Percentiles rank a stretch among this genome's conserved stretches.
phyloP scores from a whole-genome alignment of 495 filamentous ascomycete species.

The Filosporella fistucella region DNA sequence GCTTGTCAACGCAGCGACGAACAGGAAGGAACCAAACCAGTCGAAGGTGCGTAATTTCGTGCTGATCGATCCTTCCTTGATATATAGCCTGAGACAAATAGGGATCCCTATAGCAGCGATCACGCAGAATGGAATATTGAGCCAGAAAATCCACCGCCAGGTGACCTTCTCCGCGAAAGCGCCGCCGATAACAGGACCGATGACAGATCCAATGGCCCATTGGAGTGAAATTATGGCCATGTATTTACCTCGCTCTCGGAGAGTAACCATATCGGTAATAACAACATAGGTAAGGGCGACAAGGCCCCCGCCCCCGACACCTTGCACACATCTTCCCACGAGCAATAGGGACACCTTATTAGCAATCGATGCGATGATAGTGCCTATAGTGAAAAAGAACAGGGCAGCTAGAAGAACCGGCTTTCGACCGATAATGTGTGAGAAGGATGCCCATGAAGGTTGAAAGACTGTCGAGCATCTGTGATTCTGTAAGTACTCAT shows the following conservation, averaged over 20 bases:
- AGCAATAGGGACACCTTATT: conserved; percentile 53
- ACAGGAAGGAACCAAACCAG: conserved; percentile 53
- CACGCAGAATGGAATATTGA: conserved; percentile 35
- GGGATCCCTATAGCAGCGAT: conserved; percentile 29
- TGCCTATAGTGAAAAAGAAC: conserved; percentile 50
- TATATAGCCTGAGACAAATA: conserved; percentile 27
- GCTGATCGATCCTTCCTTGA: conserved; percentile 20
- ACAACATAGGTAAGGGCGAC: conserved; percentile 57
- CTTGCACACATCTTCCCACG: conserved; percentile 60
- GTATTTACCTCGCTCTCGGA: conserved; percentile 38
- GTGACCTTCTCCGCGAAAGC: conserved; percentile 53
- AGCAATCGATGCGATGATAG: conserved; percentile 53
- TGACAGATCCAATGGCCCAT: conserved; percentile 60
- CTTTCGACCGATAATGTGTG: conserved; percentile 44
- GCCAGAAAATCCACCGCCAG: conserved; percentile 50
- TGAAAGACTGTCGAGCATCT: conserved; percentile 47
- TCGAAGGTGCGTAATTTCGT: conserved; percentile 49
- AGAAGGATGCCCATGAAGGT: conserved; percentile 42
- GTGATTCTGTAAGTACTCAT: conserved; percentile 41
- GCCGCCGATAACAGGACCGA: conserved; percentile 56
- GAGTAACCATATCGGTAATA: conserved; percentile 57
- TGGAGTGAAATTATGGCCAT: conserved; percentile 32
- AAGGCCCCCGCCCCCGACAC: conserved; percentile 64
- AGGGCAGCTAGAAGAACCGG: conserved; percentile 41
- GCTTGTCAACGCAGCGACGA: conserved; percentile 36